Percentiles rank a stretch among this genome's conserved stretches.
phyloP scores from a whole-genome alignment of 2,329 filamentous ascomycete genomes.

The Aspergillus sp. region DNA sequence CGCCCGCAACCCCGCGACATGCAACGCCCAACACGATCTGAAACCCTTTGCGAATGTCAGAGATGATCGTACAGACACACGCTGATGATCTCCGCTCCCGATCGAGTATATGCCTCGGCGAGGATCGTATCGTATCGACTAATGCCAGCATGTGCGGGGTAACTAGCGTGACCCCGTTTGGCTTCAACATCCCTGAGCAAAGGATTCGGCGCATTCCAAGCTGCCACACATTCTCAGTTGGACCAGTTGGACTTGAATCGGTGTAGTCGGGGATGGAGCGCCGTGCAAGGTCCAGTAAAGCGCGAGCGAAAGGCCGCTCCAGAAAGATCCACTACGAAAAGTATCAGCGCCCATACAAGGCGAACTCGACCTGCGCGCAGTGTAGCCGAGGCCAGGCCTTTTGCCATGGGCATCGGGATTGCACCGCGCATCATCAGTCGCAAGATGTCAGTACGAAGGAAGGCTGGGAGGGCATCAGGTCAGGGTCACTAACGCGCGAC shows the following conservation, averaged over 20 bases:
- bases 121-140: too few species aligned
- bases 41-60: too few species aligned
- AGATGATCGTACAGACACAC: too few species aligned
- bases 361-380: background rate
- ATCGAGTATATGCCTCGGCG: too few species aligned
- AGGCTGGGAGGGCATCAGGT: too few species aligned
- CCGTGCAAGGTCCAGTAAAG: background rate
- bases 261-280: background rate
- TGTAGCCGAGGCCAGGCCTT: background rate
- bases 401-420: background rate
- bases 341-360: background rate
- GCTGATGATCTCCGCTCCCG: too few species aligned
- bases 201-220: background rate
- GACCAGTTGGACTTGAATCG: background rate
- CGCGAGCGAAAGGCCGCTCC: background rate
- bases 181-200: background rate
- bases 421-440: too few species aligned
- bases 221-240: background rate
- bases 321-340: background rate
- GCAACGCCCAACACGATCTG: too few species aligned
- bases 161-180: background rate
- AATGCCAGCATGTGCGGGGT: conserved; percentile 1
- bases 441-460: background rate
- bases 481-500: background rate
- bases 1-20: too few species aligned